Conservation (phyloP, 23 red algal genomes). For the Pyropia haitanensis region DNA sequence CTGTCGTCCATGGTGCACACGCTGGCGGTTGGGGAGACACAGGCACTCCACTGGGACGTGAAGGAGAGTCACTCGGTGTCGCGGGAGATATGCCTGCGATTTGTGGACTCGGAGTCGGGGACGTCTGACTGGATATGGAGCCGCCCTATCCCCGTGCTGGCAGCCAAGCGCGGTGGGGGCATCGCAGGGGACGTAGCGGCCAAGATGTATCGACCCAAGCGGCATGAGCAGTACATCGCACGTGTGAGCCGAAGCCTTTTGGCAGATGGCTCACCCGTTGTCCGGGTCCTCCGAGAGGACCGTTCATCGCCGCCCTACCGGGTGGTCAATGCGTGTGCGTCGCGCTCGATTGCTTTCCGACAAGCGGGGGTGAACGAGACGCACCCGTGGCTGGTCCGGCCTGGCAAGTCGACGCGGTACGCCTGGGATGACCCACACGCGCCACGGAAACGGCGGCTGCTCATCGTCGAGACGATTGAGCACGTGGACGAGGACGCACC, state of each 20-base stretch:
- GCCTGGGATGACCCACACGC: slow-evolving; percentile 81
- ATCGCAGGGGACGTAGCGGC: slow-evolving; percentile 64
- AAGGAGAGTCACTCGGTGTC: too few relatives aligned
- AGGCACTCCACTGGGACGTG: slow-evolving; percentile 71
- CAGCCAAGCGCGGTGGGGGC: slow-evolving; percentile 7
- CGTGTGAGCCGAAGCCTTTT: slow-evolving; percentile 34
- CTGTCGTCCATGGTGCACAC: slow-evolving; percentile 54
- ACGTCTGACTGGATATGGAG: slow-evolving; percentile 73
- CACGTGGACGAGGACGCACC: background rate
- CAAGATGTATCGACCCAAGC: slow-evolving; percentile 83
- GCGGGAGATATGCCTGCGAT: too few relatives aligned
- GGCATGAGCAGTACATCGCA: slow-evolving; percentile 88
- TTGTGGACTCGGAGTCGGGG: background rate
- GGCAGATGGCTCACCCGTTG: slow-evolving; percentile 28
- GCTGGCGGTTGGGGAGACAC: slow-evolving; percentile 22
- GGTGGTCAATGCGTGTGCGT: slow-evolving; percentile 63
- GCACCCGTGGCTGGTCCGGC: slow-evolving; percentile 72
- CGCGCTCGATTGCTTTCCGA: slow-evolving; percentile 69
- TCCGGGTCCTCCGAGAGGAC: slow-evolving; percentile 63
- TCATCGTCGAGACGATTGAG: slow-evolving; percentile 53
- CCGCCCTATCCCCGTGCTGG: slow-evolving; percentile 33
- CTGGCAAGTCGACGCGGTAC: slow-evolving; percentile 70
- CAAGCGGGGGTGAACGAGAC: slow-evolving; percentile 79
- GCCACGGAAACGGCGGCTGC: slow-evolving; percentile 48
- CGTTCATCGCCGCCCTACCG: slow-evolving; percentile 70